A percentile compares a stretch with the other conserved stretches of the same genome.
Conservation (phyloP, 176 grass and related monocot species). For the Oryza officinalis region DNA sequence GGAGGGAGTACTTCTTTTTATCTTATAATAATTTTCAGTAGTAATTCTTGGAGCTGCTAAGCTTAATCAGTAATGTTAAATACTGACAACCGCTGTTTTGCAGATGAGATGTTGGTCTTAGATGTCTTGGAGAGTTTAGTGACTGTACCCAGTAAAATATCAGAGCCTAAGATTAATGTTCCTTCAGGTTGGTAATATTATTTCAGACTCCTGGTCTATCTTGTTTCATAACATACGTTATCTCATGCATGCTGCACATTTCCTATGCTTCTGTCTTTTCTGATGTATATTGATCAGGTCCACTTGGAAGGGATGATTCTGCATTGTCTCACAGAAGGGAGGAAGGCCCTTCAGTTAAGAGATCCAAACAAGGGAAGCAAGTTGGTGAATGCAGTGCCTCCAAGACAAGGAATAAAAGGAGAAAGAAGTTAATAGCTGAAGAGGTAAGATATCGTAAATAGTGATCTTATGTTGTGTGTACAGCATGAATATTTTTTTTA, state of each 20-base stretch:
- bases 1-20: constrained; percentile 2
- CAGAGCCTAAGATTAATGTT: constrained; percentile 28
- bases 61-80: not conserved
- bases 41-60: constrained; percentile 20
- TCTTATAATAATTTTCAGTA: constrained; percentile 4
- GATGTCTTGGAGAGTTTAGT: constrained; percentile 57
- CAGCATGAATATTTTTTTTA: not conserved
- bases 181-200: constrained; percentile 51
- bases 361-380: constrained; percentile 33
- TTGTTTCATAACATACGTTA: constrained; percentile 19
- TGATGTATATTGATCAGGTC: constrained; percentile 31
- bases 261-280: constrained; percentile 24
- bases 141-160: constrained; percentile 38
- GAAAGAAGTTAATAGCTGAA: constrained; percentile 36
- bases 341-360: constrained; percentile 20
- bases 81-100: constrained; percentile 11
- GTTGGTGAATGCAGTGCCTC: constrained; percentile 30
- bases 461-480: constrained; percentile 1
- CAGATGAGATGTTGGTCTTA: constrained; percentile 64
- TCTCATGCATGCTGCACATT: constrained; percentile 18
- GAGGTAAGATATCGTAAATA: constrained; percentile 34
- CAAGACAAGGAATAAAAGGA: constrained; percentile 29
- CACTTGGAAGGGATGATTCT: constrained; percentile 31
- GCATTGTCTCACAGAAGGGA: constrained; percentile 30
- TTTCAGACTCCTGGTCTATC: not conserved